Evolutionary conservation across 768 basidiomycete species (phyloP).

Genomic region (Trametes maxima): DNA sequence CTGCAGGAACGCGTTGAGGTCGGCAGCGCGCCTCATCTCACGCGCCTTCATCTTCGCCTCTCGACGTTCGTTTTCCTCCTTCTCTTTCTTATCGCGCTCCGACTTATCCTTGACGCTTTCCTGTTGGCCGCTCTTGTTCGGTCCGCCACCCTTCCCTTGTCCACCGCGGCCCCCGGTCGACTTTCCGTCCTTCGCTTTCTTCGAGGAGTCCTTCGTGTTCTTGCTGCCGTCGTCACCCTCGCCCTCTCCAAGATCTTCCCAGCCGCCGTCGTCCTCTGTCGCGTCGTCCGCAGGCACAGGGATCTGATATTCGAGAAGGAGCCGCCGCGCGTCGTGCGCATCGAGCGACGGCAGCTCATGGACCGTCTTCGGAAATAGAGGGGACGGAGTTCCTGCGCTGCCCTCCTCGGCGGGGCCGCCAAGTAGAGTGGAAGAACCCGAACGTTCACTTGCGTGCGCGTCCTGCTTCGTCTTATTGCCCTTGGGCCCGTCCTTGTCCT

Average conservation of each 20-base stretch:
- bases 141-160: no score
- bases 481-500: background rate
- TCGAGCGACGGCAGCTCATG: constrained; percentile 47
- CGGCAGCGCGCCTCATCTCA: constrained; percentile 3
- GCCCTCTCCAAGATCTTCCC: background rate
- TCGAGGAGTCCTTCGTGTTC: background rate
- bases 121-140: no score
- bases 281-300: constrained; percentile 3
- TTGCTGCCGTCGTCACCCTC: background rate
- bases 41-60: constrained; percentile 2
- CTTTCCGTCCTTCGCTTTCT: background rate
- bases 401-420: background rate
- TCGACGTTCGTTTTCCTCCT: background rate
- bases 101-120: no score
- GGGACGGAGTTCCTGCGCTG: constrained; percentile 1
- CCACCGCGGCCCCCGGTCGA: no score
- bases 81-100: constrained; percentile 4
- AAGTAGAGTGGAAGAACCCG: no score
- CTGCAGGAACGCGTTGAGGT: constrained; percentile 23
- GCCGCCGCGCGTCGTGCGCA: constrained; percentile 42
- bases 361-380: constrained; percentile 50
- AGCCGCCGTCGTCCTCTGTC: background rate
- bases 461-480: background rate
- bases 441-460: no score
- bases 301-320: constrained; percentile 50